Base-by-base conservation (phyloP, 2,329 filamentous ascomycete species). In the Neonectria ditissima region DNA sequence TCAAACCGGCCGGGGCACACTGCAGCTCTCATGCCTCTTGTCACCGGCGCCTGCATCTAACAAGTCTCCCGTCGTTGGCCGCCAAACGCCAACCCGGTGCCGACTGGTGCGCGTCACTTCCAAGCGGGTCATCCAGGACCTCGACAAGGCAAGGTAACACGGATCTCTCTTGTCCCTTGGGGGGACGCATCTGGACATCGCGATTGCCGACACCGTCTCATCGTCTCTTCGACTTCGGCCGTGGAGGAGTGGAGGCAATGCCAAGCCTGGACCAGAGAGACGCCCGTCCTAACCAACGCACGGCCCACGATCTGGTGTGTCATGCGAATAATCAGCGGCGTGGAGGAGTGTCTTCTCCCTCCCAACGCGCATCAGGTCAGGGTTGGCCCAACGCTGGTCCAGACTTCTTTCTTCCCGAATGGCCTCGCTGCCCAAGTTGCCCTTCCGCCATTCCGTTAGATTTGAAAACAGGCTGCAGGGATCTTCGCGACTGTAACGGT, bases 401-500 rank as follows among this genome's bases (percentile, higher is more conserved):
- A 50, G 54, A 41, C 43, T 32, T 47, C 37, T 41, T 37, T 52
- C 37, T 44, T 10, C 37, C 34, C 51, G 39, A 45, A 50, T 50
- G 47, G 48, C 47, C 24, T 44, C 37, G 51, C 44, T 18, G 24
- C 53, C 48, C 44, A 44, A 34, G 43, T 18, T 39, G 16, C 37
- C 32, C 24, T 62, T 54, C 59, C 39, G 48, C 26, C 28, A 45
- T 57, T 55, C 51, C 55, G 50, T 55, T 32, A 48, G 51, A 44
- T 51, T 58, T 55, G 48, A 55, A 55, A 59, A 20, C 55, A 56
- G 57, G 45, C 64, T 64, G 62, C 61, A 59, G 57, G 63, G 59
- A 44, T 65, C 26, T 62, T 67, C 50, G 63, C 53, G 61, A 65
- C 56, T 63, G 51, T 47, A 66, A 64, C 54, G 39, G 61, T 51